Evolutionary conservation across 257 asterid genomes (phyloP).

Genomic region (Gentiana dahurica): DNA sequence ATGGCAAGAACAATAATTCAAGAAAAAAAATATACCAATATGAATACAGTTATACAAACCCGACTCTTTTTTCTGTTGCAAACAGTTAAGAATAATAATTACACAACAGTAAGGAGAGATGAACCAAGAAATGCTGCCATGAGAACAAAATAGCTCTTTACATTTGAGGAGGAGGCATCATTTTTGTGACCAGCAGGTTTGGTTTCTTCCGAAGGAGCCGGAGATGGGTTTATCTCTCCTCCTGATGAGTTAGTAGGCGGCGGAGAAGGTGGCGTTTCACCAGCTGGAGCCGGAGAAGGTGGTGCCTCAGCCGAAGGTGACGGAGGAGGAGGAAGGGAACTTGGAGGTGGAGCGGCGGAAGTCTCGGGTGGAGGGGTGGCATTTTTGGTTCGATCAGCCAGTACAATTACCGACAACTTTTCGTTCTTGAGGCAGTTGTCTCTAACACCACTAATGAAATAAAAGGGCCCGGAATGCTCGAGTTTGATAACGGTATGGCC

Average conservation of each 20-base stretch:
- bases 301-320: conserved; percentile 1
- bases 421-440: conserved; percentile 55
- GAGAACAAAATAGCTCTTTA: conserved; percentile 21
- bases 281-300: conserved; percentile 38
- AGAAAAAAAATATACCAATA: background rate
- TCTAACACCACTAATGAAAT: conserved; percentile 57
- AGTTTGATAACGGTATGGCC: conserved; percentile 34
- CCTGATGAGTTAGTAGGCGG: conserved; percentile 10
- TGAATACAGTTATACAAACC: conserved; percentile 4
- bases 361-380: conserved; percentile 19
- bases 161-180: conserved; percentile 25
- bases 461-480: conserved; percentile 35
- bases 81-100: conserved; percentile 11
- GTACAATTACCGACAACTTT: conserved; percentile 35
- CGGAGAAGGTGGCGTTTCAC: conserved; percentile 31
- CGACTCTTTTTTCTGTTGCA: conserved; percentile 6
- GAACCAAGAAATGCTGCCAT: conserved; percentile 37
- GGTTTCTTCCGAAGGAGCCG: conserved; percentile 48
- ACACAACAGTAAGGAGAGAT: conserved; percentile 26
- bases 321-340: conserved; percentile 20
- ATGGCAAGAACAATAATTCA: conserved; percentile 9
- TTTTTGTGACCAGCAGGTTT: conserved; percentile 21
- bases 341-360: conserved; percentile 20
- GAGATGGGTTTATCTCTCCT: conserved; percentile 25
- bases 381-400: conserved; percentile 28